phyloP scores from a whole-genome alignment of 805 yeast genomes.

The Kregervanrija delftensis region DNA sequence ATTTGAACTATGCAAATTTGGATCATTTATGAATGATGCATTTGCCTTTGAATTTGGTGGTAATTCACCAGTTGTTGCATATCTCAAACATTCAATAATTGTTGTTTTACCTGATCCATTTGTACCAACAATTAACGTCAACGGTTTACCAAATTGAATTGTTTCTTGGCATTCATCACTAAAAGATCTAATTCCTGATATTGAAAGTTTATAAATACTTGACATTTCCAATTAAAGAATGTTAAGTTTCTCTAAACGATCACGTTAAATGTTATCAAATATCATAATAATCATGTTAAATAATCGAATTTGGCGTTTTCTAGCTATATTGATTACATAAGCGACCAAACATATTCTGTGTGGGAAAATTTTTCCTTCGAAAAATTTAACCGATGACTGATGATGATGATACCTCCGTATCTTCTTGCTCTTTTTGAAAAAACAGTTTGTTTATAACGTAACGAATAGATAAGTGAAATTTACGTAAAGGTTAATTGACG shows the following conservation, averaged over 20 bases:
- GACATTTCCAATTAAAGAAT: conserved; percentile 25
- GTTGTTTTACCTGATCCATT: conserved; percentile 98
- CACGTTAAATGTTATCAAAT: no score
- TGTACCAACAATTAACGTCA: conserved; percentile 90
- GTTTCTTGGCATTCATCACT: conserved; percentile 80
- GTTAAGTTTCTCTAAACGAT: neutral
- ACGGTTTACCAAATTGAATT: conserved; percentile 81
- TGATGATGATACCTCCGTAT: no score
- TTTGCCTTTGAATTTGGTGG: conserved; percentile 97
- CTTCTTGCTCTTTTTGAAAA: no score
- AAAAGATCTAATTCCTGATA: conserved; percentile 88
- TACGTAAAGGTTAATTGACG: no score
- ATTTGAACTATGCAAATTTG: conserved; percentile 66
- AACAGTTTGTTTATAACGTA: no score
- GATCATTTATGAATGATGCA: conserved; percentile 85
- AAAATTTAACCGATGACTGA: no score
- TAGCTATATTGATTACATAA: no score
- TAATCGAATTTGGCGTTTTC: no score
- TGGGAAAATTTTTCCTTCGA: no score
- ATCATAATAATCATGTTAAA: no score
- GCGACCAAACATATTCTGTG: no score
- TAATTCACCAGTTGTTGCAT: conserved; percentile 90
- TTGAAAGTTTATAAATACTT: conserved; percentile 51
- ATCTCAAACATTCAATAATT: conserved; percentile 86
- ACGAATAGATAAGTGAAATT: no score